Percentiles rank a stretch among this genome's conserved stretches.
Evolutionary conservation across 2,329 filamentous ascomycete species (phyloP).

Genomic region (Hymenotorrendiella dingleyae): DNA sequence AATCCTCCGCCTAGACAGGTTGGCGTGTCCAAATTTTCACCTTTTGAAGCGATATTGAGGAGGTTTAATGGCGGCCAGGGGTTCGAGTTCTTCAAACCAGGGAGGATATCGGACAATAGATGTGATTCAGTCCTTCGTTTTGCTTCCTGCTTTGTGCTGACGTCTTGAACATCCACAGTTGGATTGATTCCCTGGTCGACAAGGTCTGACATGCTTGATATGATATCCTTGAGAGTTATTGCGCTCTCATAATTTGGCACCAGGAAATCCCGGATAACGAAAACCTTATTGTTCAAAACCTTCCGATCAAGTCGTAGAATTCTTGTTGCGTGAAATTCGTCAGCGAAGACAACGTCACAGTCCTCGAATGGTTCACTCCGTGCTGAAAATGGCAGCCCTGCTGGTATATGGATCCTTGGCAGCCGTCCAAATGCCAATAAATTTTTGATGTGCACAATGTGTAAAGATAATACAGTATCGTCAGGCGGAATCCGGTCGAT

Average conservation of each 20-base stretch:
- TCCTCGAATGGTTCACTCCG: not conserved
- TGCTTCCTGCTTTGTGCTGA: too few species aligned
- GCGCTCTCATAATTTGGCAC: too few species aligned
- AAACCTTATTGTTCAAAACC: not conserved
- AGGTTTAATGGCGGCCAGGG: not conserved
- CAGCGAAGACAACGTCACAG: not conserved
- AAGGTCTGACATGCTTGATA: too few species aligned
- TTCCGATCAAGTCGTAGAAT: not conserved
- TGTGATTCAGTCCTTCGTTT: too few species aligned
- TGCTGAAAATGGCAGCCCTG: not conserved
- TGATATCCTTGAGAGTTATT: too few species aligned
- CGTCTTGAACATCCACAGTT: too few species aligned
- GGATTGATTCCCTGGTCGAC: too few species aligned
- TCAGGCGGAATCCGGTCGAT: not conserved
- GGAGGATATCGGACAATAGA: too few species aligned
- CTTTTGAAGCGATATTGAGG: not conserved
- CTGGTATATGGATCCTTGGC: not conserved
- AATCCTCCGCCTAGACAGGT: too few species aligned
- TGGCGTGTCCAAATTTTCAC: not conserved
- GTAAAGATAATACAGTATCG: not conserved
- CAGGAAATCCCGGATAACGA: not conserved
- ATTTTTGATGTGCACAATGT: not conserved
- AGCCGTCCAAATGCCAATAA: not conserved
- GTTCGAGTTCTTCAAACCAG: not conserved
- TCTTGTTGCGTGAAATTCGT: not conserved